phyloP scores from a whole-genome alignment of 495 filamentous ascomycete species.

The Monascus purpureus region DNA sequence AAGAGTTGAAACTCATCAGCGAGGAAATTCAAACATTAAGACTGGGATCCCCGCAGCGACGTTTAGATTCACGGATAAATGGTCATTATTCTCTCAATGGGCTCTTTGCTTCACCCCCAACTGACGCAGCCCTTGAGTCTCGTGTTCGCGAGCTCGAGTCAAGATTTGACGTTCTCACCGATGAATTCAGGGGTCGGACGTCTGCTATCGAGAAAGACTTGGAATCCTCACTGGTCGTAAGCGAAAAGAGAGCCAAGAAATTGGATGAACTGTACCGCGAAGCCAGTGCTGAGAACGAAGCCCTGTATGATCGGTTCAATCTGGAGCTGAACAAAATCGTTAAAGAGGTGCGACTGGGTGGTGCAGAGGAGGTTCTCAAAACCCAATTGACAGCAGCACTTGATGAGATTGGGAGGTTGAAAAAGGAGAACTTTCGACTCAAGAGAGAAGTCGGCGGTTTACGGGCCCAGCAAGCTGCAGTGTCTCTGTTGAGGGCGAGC shows the following conservation, averaged over 20 bases:
- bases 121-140: constrained; percentile 32
- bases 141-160: constrained; percentile 52
- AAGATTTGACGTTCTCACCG: constrained; percentile 44
- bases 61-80: constrained; percentile 1
- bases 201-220: constrained; percentile 50
- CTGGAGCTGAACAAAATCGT: constrained; percentile 74
- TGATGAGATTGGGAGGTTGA: constrained; percentile 55
- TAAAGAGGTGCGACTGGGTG: constrained; percentile 55
- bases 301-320: constrained; percentile 88
- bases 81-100: constrained; percentile 5
- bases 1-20: constrained; percentile 69
- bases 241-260: constrained; percentile 64
- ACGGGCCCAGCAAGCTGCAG: constrained; percentile 28
- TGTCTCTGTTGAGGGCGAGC: constrained; percentile 23
- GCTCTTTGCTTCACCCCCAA: constrained; percentile 4
- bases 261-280: constrained; percentile 85
- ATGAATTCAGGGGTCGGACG: constrained; percentile 46
- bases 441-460: constrained; percentile 45
- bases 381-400: constrained; percentile 48
- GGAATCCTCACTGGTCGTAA: constrained; percentile 51
- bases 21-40: constrained; percentile 63
- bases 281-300: constrained; percentile 82
- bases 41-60: constrained; percentile 14
- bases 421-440: constrained; percentile 63
- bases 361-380: constrained; percentile 59